Conservation (phyloP, 176 grass and related monocot species). For the Triticum monococcum region DNA sequence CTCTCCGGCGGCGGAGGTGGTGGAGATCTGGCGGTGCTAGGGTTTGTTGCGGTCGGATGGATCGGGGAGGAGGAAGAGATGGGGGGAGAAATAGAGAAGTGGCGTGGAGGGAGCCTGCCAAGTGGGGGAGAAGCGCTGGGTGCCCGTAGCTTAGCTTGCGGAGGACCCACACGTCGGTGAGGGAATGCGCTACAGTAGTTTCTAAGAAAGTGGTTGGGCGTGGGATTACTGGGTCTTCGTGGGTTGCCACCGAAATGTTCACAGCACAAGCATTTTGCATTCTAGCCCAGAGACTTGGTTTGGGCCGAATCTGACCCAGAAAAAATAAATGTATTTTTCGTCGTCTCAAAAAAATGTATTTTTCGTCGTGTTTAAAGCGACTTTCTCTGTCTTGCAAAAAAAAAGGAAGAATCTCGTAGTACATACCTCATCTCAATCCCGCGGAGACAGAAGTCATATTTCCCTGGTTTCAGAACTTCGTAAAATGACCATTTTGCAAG, state of each 20-base stretch:
- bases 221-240: neutral
- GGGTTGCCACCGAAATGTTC: neutral
- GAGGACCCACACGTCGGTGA: conserved; percentile 27
- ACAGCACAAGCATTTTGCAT: neutral
- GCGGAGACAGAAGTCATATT: neutral
- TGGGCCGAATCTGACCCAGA: neutral
- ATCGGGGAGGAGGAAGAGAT: conserved; percentile 17
- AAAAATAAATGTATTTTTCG: neutral
- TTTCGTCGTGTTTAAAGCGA: neutral
- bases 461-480: neutral
- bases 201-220: neutral
- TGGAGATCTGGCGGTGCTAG: conserved; percentile 46
- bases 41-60: conserved; percentile 36
- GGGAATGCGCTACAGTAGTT: neutral
- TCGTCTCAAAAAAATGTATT: neutral
- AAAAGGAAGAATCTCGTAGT: neutral
- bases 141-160: conserved; percentile 2
- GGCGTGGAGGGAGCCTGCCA: conserved; percentile 10
- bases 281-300: neutral
- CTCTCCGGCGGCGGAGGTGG: conserved; percentile 42
- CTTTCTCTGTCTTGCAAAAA: neutral
- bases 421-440: neutral
- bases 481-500: neutral
- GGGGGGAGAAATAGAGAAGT: conserved; percentile 29
- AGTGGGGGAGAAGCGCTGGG: conserved; percentile 19